Base-by-base conservation (phyloP, 345 rosid species). In the Gossypium rotundifolium region DNA sequence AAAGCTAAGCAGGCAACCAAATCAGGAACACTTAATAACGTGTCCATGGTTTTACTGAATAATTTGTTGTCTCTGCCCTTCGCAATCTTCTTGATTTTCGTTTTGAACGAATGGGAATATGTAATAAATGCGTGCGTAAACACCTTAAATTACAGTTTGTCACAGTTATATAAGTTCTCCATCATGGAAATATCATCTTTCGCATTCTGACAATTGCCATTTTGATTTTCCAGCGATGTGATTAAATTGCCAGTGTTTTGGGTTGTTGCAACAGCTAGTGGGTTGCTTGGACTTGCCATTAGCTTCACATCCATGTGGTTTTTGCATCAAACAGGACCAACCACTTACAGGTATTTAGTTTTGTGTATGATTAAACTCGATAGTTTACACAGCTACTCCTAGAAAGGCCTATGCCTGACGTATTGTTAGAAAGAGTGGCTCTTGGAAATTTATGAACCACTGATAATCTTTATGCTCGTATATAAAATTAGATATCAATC, bases 271-370 rank as follows among this genome's bases (percentile, higher is more conserved):
- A 94, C 98, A 75, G 90, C 85, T 12, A 91, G 98, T 63, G 99
- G 98, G 27, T 82, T 94, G 16, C 86, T 94, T 48, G 98, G 97
- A 77, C 91, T 94, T 8, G 92, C 97, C 33, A 92, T 91, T 58
- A 94, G 97, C 86, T 92, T 94, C 87, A 91, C 97, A 16, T 94
- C 98, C 23, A 85, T 94, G 91, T 94, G 98, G 98, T 94, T 94
- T 80, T 69, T 94, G 75, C 89, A 82, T 81, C 97, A 94, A 88
- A 94, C 98, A 17, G 93, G 98, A 62, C 97, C 98, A 4, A 92
- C 97, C 65, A 94, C 98, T 27, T 90, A 91, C 79, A 94, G 97
- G 97, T 82, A 76, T 73, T 54, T 2, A 16, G 3, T 44, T 29
- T 33, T 72, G 23, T 29, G 11, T 23, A 22, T 53, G 48, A n/a